phyloP scores from a whole-genome alignment of 2,329 filamentous ascomycete genomes.

The Paracoccidioides brasiliensis region DNA sequence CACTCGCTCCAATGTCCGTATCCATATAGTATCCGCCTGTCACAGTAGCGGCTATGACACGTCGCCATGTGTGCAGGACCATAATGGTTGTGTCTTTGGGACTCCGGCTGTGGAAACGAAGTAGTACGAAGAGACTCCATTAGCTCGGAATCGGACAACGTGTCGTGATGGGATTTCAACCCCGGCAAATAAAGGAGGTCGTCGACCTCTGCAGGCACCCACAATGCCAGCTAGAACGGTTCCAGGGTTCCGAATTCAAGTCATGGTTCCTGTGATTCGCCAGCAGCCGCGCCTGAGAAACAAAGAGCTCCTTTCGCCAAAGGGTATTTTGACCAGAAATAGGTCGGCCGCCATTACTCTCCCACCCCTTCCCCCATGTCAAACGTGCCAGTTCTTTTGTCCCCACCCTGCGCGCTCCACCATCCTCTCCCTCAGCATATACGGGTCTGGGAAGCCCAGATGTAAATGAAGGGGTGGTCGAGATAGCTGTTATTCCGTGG shows the following conservation, averaged over 20 bases:
- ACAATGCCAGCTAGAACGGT: conserved; percentile 1
- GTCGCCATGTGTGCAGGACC: too few relatives aligned
- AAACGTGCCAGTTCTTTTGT: not conserved
- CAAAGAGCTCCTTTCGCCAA: not conserved
- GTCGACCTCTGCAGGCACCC: not conserved
- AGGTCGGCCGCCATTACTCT: not conserved
- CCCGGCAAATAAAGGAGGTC: not conserved
- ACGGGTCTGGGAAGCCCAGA: conserved; percentile 1
- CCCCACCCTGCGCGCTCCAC: not conserved
- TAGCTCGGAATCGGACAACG: not conserved
- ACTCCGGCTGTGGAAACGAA: too few relatives aligned
- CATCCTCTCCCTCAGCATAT: conserved; percentile 1
- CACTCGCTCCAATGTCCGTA: too few relatives aligned
- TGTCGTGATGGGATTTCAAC: not conserved
- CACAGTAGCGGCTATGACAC: too few relatives aligned
- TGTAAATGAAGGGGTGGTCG: not conserved
- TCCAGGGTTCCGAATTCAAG: not conserved
- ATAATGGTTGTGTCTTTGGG: too few relatives aligned
- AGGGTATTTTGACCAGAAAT: not conserved
- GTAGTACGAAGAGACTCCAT: not conserved
- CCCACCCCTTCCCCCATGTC: not conserved
- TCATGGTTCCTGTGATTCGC: not conserved
- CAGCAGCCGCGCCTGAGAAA: not conserved
- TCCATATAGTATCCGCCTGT: too few relatives aligned
- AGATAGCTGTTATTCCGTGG: conserved; percentile 3